Conservation (phyloP, 225 moss, liverwort and hornwort genomes). For the Anthoceros angustus region DNA sequence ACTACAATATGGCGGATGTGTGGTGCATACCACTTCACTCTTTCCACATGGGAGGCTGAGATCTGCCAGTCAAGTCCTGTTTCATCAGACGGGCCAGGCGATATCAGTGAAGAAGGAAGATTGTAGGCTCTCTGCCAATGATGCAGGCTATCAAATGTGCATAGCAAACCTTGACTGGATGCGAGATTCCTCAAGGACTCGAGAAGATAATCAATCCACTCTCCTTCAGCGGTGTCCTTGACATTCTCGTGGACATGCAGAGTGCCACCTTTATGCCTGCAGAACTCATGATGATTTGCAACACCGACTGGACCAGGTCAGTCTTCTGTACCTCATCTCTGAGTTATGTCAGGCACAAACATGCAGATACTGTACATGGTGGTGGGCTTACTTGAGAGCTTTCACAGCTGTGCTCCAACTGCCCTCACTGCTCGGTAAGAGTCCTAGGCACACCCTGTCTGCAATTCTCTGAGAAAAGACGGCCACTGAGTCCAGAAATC, state of each 20-base stretch:
- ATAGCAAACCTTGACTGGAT: conserved; percentile 24
- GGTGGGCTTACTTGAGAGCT: conserved; percentile 39
- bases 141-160: not conserved
- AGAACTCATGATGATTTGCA: not conserved
- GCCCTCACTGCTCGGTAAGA: conserved; percentile 76
- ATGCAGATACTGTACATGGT: not conserved
- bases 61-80: conserved; percentile 55
- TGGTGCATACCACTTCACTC: conserved; percentile 99
- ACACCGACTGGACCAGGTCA: not conserved
- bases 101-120: not conserved
- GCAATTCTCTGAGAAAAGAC: conserved; percentile 41
- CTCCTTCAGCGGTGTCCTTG: conserved; percentile 48
- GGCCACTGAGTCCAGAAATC: not conserved
- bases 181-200: conserved; percentile 28
- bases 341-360: not conserved
- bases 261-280: conserved; percentile 58
- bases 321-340: not conserved
- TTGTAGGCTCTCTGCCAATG: not conserved
- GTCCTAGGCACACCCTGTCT: conserved; percentile 74
- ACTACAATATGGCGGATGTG: conserved; percentile 76
- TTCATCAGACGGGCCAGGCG: conserved; percentile 1
- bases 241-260: conserved; percentile 78
- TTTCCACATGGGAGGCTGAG: conserved; percentile 42
- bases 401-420: conserved; percentile 62
- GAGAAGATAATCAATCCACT: conserved; percentile 48